These are phyloP conservation scores for Dryas alaskensis DNA, from an alignment of 306 rosid species.

Conservation along the genomic window DNA sequence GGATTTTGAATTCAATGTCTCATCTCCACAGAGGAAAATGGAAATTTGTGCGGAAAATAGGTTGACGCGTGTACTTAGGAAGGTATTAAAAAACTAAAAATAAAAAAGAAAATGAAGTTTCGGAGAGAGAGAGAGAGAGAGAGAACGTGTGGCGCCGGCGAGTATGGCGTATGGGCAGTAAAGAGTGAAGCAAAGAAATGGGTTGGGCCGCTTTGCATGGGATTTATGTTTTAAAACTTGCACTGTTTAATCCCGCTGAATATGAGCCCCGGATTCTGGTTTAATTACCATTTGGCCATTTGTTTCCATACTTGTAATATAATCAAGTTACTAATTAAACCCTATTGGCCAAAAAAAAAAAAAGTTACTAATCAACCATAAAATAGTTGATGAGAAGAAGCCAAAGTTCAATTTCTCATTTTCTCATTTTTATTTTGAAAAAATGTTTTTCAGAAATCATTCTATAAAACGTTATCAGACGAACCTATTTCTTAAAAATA, in stretches of 20 bases:
- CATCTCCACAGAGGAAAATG: too few relatives aligned
- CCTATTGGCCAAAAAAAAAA: neutral
- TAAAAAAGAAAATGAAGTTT: neutral
- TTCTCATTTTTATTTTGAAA: too few relatives aligned
- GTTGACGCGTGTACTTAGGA: constrained; percentile 39
- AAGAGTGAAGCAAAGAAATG: neutral
- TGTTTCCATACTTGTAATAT: too few relatives aligned
- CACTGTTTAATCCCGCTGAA: neutral
- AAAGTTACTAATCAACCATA: too few relatives aligned
- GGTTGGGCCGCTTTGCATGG: constrained; percentile 9
- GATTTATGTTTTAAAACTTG: neutral
- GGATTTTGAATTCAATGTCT: neutral
- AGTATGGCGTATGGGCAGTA: neutral
- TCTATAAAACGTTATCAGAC: too few relatives aligned
- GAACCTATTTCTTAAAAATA: too few relatives aligned
- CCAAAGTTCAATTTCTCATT: too few relatives aligned
- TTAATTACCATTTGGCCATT: constrained; percentile 7
- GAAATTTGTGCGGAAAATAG: neutral
- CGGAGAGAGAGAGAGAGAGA: neutral
- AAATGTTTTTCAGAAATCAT: too few relatives aligned
- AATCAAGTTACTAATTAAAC: too few relatives aligned
- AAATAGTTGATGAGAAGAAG: too few relatives aligned
- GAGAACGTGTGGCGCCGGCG: constrained; percentile 17
- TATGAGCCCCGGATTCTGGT: neutral
- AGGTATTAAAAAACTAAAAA: neutral